These are phyloP conservation scores for Neurospora sp. DNA, from an alignment of 495 filamentous ascomycete genomes.

Conservation along the genomic window DNA sequence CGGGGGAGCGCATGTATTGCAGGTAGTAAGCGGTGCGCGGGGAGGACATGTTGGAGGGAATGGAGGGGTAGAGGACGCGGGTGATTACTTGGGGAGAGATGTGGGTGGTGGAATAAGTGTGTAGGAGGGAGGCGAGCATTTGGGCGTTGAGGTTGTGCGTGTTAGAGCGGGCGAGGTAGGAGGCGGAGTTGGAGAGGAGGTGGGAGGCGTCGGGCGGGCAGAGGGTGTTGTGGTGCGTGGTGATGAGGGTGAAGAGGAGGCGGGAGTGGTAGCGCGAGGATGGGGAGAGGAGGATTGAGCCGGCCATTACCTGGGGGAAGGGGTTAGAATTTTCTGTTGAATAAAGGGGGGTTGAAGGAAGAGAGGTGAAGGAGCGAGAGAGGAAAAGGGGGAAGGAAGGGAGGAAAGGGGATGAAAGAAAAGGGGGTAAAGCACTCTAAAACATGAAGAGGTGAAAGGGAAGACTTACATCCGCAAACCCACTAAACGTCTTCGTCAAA, in stretches of 20 bases:
- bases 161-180: conserved; percentile 28
- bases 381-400: too few species aligned
- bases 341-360: too few species aligned
- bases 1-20: conserved; percentile 20
- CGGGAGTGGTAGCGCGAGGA: conserved; percentile 16
- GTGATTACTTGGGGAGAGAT: conserved; percentile 15
- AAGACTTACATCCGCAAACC: conserved; percentile 41
- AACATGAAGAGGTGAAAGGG: too few species aligned
- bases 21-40: too few species aligned
- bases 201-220: conserved; percentile 29
- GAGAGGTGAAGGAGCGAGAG: too few species aligned
- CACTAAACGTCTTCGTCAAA: conserved; percentile 42
- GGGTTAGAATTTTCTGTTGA: too few species aligned
- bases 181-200: conserved; percentile 31
- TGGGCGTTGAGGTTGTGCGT: conserved; percentile 35
- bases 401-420: too few species aligned
- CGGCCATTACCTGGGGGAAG: conserved; percentile 32
- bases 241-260: conserved; percentile 19
- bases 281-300: conserved; percentile 32
- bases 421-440: too few species aligned
- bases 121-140: conserved; percentile 25
- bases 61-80: conserved; percentile 27
- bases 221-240: conserved; percentile 27
- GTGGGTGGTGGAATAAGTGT: conserved; percentile 5
- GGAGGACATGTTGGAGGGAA: conserved; percentile 4